Base-by-base conservation (phyloP, 2,329 filamentous ascomycete genomes). In the Teratosphaeriaceae sp. region DNA sequence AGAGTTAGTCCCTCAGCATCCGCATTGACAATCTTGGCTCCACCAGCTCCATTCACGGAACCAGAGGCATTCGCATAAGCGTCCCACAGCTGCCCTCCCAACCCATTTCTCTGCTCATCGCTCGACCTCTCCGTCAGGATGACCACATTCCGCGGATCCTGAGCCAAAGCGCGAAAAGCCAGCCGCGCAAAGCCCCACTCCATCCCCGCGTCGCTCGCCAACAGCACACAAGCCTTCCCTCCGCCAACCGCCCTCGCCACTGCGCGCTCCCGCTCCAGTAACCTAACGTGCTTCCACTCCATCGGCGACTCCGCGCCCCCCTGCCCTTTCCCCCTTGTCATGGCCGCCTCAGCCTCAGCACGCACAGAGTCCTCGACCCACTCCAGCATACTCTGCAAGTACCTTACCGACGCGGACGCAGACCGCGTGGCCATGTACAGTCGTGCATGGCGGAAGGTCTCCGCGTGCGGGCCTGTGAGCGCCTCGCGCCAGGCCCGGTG, bases 331-430 rank as follows among this genome's bases (percentile, higher is more conserved):
- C 43, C 47, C 23, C 38, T 44, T 3, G 50, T 56, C 52, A 72
- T 72, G 21, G 62, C 68, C 37, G 68, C 68, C 42, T 62, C 67
- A 48, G 63, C 67, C 50, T 97, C 90, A 42, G 88, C 82, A 31
- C 94, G 84, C 46, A 98, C 94, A 45, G 82, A 84, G 58, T 96
- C 89, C 60, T 97, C 89, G 89, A 98, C 97, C 92, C 92, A 98
- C 61, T 98, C 92, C 23, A 98, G 72, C 86, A 98, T 94, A 63
- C 90, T 96, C 52, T 89, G 78, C 20, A 90, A 86, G 53, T 96
- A 87, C 40, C 88, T 78, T 74, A 97, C 85, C 0, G 89, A 94
- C 49, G 88, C 89, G 45, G 86, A 83, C 50, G 87, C 85, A 48
- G 88, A 94, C 46, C 82, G 83, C 29, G 88, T 89, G 1, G 89